Evolutionary conservation across 192 early-diverging fungal species (phyloP), one percentile per base, ranked within the genome.

Genomic region (Phlyctochytrium arcticum): DNA sequence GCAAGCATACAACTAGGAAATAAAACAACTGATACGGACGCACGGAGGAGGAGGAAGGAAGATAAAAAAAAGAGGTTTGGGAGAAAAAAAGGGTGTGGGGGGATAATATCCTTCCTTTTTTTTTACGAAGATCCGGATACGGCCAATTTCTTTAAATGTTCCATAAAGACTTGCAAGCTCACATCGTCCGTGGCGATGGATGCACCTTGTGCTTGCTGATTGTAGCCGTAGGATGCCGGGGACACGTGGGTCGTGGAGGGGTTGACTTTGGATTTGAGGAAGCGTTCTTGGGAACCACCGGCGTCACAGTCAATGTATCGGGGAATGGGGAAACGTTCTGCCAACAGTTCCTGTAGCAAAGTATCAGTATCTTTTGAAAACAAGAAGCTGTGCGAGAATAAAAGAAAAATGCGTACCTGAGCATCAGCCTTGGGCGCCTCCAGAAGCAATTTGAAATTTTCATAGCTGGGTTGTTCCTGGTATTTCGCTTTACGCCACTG

Each of bases 111-210:
- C n/a, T n/a, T n/a, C n/a, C n/a, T n/a, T n/a, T n/a, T n/a, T n/a
- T n/a, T n/a, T 44, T 57, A 69, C 15, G 59, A 62, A 31, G 67
- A 69, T 24, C 67, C 67, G 32, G 59, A 62, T 31, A 87, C 85
- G 34, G 80, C 57, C 15, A 87, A 84, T 83, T 92, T 92, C 71
- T 90, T 92, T 63, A 94, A 75, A 62, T 95, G 92, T 55, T 93
- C 89, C 90, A 98, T 91, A 76, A 99, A 99, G 54, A 95, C 92
- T 81, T 94, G 93, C 67, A 99, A 71, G 49, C 90, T 94, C 56
- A 98, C 97, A 79, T 99, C 97, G 60, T 99, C 97, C 30, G 97
- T 99, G 56, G 97, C 87, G 48, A 99, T 96, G 4, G 94, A 91
- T 67, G 89, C 85, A n/a, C 93, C 95, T 39, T 74, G 76, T 19